Percentiles rank a stretch among this genome's conserved stretches.
These are phyloP conservation scores for Polyplosphaeria fusca DNA, from an alignment of 495 filamentous ascomycete species.

Conservation along the genomic window DNA sequence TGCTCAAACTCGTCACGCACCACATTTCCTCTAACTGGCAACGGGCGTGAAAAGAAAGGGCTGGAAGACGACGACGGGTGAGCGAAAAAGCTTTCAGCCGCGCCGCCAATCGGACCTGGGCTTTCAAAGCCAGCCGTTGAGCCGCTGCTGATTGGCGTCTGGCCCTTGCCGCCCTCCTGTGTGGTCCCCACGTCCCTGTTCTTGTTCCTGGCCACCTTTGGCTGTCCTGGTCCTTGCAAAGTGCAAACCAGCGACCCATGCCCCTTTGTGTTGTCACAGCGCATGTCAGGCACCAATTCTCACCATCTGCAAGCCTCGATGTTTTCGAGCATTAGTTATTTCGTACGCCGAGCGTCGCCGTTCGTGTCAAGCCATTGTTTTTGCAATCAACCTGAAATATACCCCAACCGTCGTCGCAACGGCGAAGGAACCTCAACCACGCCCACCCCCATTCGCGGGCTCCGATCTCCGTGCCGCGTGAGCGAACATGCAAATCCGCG, in stretches of 20 bases:
- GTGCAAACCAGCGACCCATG: constrained; percentile 1
- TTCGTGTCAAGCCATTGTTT: too few species aligned
- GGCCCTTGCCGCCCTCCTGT: constrained; percentile 1
- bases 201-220: constrained; percentile 7
- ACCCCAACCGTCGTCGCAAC: neutral
- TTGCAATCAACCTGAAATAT: too few species aligned
- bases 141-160: constrained; percentile 26
- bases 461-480: constrained; percentile 13
- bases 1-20: too few species aligned
- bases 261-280: constrained; percentile 17
- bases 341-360: too few species aligned
- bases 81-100: constrained; percentile 4
- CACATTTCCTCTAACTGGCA: neutral
- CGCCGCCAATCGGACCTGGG: constrained; percentile 19
- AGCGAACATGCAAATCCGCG: constrained; percentile 7
- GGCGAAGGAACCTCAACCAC: neutral
- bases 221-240: neutral
- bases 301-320: constrained; percentile 4
- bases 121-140: constrained; percentile 11
- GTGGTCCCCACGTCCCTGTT: constrained; percentile 5
- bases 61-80: neutral
- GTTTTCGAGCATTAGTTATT: too few species aligned
- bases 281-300: constrained; percentile 26
- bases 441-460: neutral
- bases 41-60: neutral